A percentile compares a stretch with the other conserved stretches of the same genome.
phyloP scores from a whole-genome alignment of 139 green algal genomes.

The Mesostigma viride region DNA sequence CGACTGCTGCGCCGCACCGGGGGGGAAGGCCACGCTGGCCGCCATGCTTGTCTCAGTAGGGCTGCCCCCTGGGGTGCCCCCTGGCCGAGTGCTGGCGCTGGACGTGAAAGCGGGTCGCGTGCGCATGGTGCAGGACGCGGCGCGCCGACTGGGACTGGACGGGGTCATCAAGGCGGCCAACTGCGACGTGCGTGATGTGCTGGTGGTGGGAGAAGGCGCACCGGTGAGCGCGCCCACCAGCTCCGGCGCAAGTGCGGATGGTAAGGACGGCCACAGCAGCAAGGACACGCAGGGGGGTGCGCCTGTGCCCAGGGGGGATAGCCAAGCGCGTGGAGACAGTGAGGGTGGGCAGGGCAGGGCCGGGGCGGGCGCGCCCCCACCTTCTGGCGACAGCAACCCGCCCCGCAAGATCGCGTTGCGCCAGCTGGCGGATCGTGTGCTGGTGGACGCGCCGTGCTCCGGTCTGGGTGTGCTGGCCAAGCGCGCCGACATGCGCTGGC shows the following conservation, averaged over 20 bases:
- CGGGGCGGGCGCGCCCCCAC: background rate
- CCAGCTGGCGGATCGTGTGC: conserved; percentile 44
- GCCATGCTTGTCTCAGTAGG: conserved; percentile 28
- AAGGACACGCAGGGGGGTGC: background rate
- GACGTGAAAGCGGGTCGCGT: conserved; percentile 25
- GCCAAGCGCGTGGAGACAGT: background rate
- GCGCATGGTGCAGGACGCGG: conserved; percentile 14
- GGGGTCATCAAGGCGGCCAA: conserved; percentile 3
- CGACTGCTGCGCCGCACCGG: conserved; percentile 76
- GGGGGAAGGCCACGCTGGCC: conserved; percentile 73
- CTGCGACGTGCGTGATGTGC: conserved; percentile 11
- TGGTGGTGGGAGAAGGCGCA: no score
- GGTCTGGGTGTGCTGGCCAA: conserved; percentile 75
- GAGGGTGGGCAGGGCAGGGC: background rate
- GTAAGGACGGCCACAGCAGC: no score
- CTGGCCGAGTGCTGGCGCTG: conserved; percentile 18
- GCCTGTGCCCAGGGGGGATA: background rate
- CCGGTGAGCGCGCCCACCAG: no score
- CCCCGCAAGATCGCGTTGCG: no score
- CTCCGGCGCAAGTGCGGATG: no score
- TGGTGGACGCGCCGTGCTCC: conserved; percentile 83
- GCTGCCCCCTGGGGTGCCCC: conserved; percentile 7
- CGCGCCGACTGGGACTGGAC: conserved; percentile 13
- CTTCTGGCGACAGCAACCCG: background rate
- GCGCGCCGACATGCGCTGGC: conserved; percentile 77